Conservation (phyloP, 257 asterid species). For the Mitragyna speciosa region DNA sequence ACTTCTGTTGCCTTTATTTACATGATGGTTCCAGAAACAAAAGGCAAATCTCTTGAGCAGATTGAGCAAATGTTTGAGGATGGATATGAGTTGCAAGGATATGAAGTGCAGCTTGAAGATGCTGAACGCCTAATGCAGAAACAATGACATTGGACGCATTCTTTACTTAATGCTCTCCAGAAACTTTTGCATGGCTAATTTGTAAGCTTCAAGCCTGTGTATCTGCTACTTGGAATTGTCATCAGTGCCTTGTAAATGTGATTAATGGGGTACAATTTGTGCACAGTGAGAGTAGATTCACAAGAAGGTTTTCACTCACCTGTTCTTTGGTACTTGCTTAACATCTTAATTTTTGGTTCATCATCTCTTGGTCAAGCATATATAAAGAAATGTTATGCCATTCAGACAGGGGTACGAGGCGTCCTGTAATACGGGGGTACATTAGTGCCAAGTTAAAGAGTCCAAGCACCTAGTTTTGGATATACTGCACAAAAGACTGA, state of each 20-base stretch:
- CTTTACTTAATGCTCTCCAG: background rate
- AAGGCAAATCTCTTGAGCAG: constrained; percentile 90
- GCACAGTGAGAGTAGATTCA: background rate
- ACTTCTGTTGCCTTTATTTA: constrained; percentile 65
- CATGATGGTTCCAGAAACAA: constrained; percentile 69
- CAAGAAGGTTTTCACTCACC: background rate
- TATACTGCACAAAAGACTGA: no score
- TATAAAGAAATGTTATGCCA: background rate
- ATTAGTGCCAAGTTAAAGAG: no score
- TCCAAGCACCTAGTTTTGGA: no score
- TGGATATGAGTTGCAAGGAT: constrained; percentile 37
- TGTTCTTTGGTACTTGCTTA: background rate
- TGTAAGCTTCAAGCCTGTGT: background rate
- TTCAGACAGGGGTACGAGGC: no score
- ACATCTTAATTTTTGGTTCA: background rate
- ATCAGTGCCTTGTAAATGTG: background rate
- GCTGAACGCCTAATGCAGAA: constrained; percentile 71
- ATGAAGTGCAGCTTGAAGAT: constrained; percentile 70
- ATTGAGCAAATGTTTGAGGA: constrained; percentile 70
- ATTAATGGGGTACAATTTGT: background rate
- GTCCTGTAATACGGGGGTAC: no score
- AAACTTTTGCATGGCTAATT: background rate
- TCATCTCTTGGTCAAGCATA: background rate
- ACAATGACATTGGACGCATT: constrained; percentile 7
- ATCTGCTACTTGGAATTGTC: background rate